Percentiles rank a stretch among this genome's conserved stretches.
These are phyloP conservation scores for Trichoderma pleuroti DNA, from an alignment of 2,329 filamentous ascomycete species.

Conservation along the genomic window DNA sequence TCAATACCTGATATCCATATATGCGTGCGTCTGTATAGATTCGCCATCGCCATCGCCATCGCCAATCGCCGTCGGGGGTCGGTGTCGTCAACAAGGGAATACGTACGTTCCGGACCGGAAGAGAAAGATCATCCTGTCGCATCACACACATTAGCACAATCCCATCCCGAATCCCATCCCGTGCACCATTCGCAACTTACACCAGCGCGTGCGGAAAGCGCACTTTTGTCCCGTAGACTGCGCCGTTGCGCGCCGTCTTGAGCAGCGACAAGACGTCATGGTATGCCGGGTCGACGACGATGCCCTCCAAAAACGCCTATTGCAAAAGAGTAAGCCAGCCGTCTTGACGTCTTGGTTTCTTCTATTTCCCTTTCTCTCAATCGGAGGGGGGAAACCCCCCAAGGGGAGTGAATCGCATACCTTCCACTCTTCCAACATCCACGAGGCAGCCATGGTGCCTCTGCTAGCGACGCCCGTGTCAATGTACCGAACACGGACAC, in stretches of 20 bases:
- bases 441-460: slow-evolving; percentile 23
- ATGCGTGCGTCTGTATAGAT: neutral
- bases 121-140: slow-evolving; percentile 81
- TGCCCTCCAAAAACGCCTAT: slow-evolving; percentile 67
- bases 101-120: slow-evolving; percentile 86
- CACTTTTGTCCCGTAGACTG: slow-evolving; percentile 95
- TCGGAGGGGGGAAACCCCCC: neutral
- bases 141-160: slow-evolving; percentile 23
- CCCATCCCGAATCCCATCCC: neutral
- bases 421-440: slow-evolving; percentile 26
- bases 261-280: slow-evolving; percentile 80
- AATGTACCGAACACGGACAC: neutral
- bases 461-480: slow-evolving; percentile 13
- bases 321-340: neutral
- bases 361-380: neutral
- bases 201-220: slow-evolving; percentile 97
- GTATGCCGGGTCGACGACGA: slow-evolving; percentile 79
- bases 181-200: slow-evolving; percentile 37
- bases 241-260: slow-evolving; percentile 94
- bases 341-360: neutral
- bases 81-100: slow-evolving; percentile 10
- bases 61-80: no score
- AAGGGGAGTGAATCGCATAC: slow-evolving; percentile 18
- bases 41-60: neutral
- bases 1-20: neutral